Evolutionary conservation across 1,284 basidiomycete genomes (phyloP).

Genomic region (Melampsora americana): DNA sequence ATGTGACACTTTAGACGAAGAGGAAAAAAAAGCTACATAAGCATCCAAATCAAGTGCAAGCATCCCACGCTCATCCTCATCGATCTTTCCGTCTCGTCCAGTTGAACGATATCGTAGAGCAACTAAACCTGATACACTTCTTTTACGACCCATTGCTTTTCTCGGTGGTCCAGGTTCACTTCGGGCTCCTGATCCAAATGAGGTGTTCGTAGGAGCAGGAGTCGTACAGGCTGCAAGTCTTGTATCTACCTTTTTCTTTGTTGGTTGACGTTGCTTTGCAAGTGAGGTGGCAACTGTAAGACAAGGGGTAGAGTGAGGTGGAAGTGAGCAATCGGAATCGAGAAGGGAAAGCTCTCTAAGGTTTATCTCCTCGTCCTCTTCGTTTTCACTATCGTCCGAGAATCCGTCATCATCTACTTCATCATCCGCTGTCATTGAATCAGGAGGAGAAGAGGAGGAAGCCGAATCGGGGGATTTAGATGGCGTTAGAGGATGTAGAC

Average conservation of each 20-base stretch:
- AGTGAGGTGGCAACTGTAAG: background rate
- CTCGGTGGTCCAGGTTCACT: background rate
- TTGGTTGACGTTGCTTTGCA: background rate
- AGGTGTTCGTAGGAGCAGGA: background rate
- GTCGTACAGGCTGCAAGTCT: slow-evolving; percentile 8
- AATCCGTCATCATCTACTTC: slow-evolving; percentile 19
- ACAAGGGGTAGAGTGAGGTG: background rate
- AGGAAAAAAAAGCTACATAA: slow-evolving; percentile 19
- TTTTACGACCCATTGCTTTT: slow-evolving; percentile 1
- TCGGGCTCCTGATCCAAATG: background rate
- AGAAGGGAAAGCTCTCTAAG: background rate
- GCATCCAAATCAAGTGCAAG: slow-evolving; percentile 30
- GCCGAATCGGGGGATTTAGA: slow-evolving; percentile 10
- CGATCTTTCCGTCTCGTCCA: slow-evolving; percentile 13
- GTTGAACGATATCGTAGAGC: slow-evolving; percentile 18
- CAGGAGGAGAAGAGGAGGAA: background rate
- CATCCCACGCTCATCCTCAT: slow-evolving; percentile 21
- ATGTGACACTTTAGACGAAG: background rate
- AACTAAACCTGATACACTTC: slow-evolving; percentile 17
- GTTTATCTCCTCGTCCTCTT: background rate
- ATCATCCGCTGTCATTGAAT: background rate
- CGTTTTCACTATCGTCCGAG: background rate
- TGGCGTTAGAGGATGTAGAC: slow-evolving; percentile 17
- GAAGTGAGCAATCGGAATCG: background rate
- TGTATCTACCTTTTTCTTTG: background rate